Percentiles rank a stretch among this genome's conserved stretches.
These are phyloP conservation scores for Pythium angustatum DNA, from an alignment of 352 stramenopile genomes.

Conservation along the genomic window DNA sequence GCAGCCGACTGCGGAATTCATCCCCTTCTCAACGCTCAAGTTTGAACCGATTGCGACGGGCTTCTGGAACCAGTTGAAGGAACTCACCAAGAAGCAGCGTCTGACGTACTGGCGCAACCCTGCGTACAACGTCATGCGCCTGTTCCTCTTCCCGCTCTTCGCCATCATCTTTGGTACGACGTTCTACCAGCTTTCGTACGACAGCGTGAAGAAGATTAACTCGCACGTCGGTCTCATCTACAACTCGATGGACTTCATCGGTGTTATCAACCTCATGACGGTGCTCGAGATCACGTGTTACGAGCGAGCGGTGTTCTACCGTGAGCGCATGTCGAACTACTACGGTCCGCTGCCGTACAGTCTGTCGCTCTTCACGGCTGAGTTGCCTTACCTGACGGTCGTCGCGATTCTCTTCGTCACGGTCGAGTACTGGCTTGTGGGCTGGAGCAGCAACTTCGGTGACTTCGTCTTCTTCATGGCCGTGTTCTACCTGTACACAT, in stretches of 20 bases:
- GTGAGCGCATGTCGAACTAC: slow-evolving; percentile 75
- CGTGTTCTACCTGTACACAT: slow-evolving; percentile 60
- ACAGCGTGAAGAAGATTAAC: slow-evolving; percentile 43
- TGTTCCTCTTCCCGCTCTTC: slow-evolving; percentile 53
- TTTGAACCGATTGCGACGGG: slow-evolving; percentile 43
- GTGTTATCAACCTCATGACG: slow-evolving; percentile 59
- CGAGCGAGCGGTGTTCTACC: slow-evolving; percentile 63
- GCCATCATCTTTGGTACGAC: slow-evolving; percentile 56
- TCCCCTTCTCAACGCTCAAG: slow-evolving; percentile 48
- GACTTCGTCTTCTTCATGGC: slow-evolving; percentile 55
- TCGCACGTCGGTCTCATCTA: slow-evolving; percentile 65
- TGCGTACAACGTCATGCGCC: slow-evolving; percentile 54
- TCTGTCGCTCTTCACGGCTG: slow-evolving; percentile 60
- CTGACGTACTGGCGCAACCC: slow-evolving; percentile 57
- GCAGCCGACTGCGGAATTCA: slow-evolving; percentile 25
- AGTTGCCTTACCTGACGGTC: slow-evolving; percentile 61
- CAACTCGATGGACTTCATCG: slow-evolving; percentile 72
- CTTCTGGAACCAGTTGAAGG: slow-evolving; percentile 42
- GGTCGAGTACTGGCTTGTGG: slow-evolving; percentile 71
- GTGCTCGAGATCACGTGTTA: slow-evolving; percentile 56
- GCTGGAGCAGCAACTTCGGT: slow-evolving; percentile 52
- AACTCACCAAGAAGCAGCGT: slow-evolving; percentile 39
- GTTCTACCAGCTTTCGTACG: slow-evolving; percentile 46
- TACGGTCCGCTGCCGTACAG: slow-evolving; percentile 67
- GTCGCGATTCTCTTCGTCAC: slow-evolving; percentile 50